A percentile compares a stretch with the other conserved stretches of the same genome.
phyloP scores from a whole-genome alignment of 1,139 yeast genomes.

The Yamadazyma oceani region DNA sequence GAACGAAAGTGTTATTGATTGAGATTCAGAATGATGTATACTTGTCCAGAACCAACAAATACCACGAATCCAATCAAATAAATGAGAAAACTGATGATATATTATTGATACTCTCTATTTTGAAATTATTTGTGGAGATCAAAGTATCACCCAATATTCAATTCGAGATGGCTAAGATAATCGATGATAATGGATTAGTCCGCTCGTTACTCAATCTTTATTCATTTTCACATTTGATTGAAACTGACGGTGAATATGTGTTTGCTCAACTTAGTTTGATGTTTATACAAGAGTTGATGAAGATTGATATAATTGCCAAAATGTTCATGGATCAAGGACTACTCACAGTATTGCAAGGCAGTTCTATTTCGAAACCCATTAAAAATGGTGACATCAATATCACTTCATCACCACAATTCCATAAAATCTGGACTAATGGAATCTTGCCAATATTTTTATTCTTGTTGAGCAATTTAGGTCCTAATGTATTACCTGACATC shows the following conservation, averaged over 20 bases:
- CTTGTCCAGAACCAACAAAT: conserved; percentile 33
- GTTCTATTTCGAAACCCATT: conserved; percentile 66
- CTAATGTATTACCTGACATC: conserved; percentile 62
- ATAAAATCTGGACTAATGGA: conserved; percentile 81
- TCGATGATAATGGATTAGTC: conserved; percentile 61
- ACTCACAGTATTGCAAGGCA: conserved; percentile 68
- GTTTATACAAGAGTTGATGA: conserved; percentile 68
- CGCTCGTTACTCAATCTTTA: conserved; percentile 64
- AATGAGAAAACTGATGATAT: conserved; percentile 62
- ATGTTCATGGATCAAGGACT: conserved; percentile 64
- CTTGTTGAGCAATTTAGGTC: conserved; percentile 63
- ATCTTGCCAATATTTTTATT: conserved; percentile 66
- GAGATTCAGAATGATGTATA: conserved; percentile 59
- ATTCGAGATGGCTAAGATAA: conserved; percentile 49
- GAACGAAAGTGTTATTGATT: conserved; percentile 53
- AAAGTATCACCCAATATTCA: conserved; percentile 52
- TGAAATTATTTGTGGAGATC: conserved; percentile 56
- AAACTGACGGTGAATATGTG: conserved; percentile 60
- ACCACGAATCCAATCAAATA: conserved; percentile 29
- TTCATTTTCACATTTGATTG: conserved; percentile 64
- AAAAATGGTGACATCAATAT: conserved; percentile 66
- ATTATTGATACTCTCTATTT: conserved; percentile 58
- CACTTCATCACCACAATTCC: conserved; percentile 52
- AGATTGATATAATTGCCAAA: conserved; percentile 64
- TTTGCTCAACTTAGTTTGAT: conserved; percentile 74